Evolutionary conservation across 371 early-diverging fungal genomes (phyloP), one percentile per base, ranked within the genome.

Genomic region (Mucor irregularis): DNA sequence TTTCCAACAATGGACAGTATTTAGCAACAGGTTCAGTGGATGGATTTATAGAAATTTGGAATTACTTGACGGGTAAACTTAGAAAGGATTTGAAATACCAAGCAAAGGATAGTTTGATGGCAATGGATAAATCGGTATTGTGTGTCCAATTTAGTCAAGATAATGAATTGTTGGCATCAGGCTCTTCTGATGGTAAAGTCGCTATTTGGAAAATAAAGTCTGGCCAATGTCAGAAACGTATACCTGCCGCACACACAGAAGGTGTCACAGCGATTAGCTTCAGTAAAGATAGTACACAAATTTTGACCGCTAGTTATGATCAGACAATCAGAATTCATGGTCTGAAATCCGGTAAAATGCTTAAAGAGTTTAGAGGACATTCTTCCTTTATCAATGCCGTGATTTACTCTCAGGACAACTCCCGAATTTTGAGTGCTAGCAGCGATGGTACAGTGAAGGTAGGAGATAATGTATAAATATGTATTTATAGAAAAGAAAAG

Each of bases 1-100:
- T 96, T 63, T 91, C 94, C 0, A 85, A 89, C 0, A 87, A 90
- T 45, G 94, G 95, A 4, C 87, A 87, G 33, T 87, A 78, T 33
- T 66, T 97, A 9, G 95, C 83, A 4, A 95, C 96, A 10, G 98
- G 98, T 16, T 89, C 90, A 34, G 73, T 82, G 28, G 97, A 96
- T 78, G 98, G 98, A 1, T 90, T 96, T 56, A 90, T 97, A 48
- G 97, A 97, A 68, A 66, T 97, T 13, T 97, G 95, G 95, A 93
- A 95, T 61, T 84, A 85, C 48, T 69, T 86, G 46, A 94, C 94
- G 2, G 96, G 94, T 1, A 96, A 95, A 57, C 72, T 95, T 16
- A 76, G 95, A 19, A 88, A 80, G 50, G 97, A 96, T 66, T 69
- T 97, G 38, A 77, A 80, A 49, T 97, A 95, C 68, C 98, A 97